Evolutionary conservation across 768 basidiomycete species (phyloP).

Genomic region (Leccinum fibrillosum): DNA sequence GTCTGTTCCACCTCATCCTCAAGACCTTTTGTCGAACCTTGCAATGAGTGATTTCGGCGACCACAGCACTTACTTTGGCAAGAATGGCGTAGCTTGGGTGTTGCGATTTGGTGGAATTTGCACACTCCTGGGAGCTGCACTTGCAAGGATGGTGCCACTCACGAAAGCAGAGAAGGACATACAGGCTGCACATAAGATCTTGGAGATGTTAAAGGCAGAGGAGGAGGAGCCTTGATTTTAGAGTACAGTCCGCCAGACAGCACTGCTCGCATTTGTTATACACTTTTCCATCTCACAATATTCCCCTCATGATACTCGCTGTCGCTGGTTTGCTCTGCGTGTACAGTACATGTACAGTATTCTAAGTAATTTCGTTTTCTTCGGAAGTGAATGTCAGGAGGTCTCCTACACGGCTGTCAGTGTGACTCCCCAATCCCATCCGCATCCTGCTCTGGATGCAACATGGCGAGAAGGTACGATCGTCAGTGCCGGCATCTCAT

Average conservation of each 20-base stretch:
- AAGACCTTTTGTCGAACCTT: conserved; percentile 25
- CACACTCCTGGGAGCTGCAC: conserved; percentile 72
- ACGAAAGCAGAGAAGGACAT: conserved; percentile 92
- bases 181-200: conserved; percentile 73
- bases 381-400: neutral
- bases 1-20: conserved; percentile 27
- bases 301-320: neutral
- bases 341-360: neutral
- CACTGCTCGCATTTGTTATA: conserved; percentile 16
- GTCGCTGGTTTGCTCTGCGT: neutral
- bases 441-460: conserved; percentile 17
- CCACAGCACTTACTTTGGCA: conserved; percentile 65
- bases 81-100: conserved; percentile 92
- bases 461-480: conserved; percentile 21
- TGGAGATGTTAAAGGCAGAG: conserved; percentile 72
- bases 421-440: conserved; percentile 30
- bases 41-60: conserved; percentile 32
- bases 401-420: conserved; percentile 25
- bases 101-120: conserved; percentile 89
- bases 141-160: conserved; percentile 80
- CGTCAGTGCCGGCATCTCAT: conserved; percentile 27
- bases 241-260: neutral
- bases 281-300: conserved; percentile 2
- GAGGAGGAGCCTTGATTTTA: conserved; percentile 41
- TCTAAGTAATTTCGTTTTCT: neutral